phyloP scores from a whole-genome alignment of 139 green algal genomes.

The Chloropicon primus region DNA sequence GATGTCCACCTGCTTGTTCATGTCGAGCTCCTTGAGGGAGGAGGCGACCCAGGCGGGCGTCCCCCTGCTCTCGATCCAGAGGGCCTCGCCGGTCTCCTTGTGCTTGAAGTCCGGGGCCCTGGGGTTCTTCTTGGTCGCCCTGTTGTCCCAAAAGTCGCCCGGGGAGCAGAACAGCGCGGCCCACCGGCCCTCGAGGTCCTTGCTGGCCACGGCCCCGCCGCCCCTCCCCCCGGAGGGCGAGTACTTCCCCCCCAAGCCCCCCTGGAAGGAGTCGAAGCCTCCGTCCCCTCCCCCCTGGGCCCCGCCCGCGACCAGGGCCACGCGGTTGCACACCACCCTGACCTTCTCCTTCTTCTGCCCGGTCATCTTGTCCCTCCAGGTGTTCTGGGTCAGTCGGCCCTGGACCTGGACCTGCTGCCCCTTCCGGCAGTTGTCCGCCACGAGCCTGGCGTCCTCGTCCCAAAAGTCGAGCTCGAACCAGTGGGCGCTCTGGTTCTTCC shows the following conservation, averaged over 20 bases:
- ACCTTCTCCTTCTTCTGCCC: not conserved
- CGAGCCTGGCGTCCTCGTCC: not conserved
- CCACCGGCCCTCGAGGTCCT: not conserved
- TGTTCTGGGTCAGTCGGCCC: not conserved
- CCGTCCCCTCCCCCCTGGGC: not conserved
- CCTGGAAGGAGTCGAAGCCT: not conserved
- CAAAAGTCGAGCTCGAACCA: slow-evolving; percentile 8
- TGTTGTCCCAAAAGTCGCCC: slow-evolving; percentile 36
- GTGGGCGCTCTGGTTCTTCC: not conserved
- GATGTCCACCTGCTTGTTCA: not conserved
- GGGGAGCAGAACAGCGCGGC: not conserved
- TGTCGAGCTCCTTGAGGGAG: not conserved
- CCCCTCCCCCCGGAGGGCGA: not conserved
- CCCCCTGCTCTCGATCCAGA: slow-evolving; percentile 26
- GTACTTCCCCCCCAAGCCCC: not conserved
- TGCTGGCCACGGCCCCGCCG: not conserved
- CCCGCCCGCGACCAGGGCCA: not conserved
- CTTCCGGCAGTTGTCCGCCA: slow-evolving; percentile 1
- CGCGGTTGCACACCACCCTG: not conserved
- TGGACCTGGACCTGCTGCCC: not conserved
- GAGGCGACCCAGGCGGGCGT: slow-evolving; percentile 18
- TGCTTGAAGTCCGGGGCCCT: slow-evolving; percentile 36
- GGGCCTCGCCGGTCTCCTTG: slow-evolving; percentile 22
- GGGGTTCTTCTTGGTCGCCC: slow-evolving; percentile 27
- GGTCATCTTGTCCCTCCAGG: slow-evolving; percentile 7